Evolutionary conservation across 1,139 yeast species (phyloP).

Genomic region (Sugiyamaella castrensis): DNA sequence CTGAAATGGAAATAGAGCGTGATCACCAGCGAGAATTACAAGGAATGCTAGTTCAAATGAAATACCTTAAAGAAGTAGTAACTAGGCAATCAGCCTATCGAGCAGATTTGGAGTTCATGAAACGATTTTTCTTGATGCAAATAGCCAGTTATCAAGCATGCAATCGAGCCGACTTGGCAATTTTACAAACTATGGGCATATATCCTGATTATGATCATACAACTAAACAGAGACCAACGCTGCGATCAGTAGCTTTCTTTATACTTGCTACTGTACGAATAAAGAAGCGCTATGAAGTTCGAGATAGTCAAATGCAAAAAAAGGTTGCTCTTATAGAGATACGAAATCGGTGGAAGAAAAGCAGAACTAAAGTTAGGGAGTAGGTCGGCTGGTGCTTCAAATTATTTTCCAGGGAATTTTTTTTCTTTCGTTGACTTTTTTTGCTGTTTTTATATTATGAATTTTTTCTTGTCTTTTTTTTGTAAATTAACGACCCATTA

Average conservation of each 20-base stretch:
- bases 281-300: constrained; percentile 31
- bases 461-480: not conserved
- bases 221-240: constrained; percentile 19
- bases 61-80: constrained; percentile 23
- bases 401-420: too few species aligned
- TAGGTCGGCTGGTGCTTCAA: too few species aligned
- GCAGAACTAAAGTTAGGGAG: not conserved
- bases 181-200: constrained; percentile 48
- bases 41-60: constrained; percentile 25
- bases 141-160: constrained; percentile 46
- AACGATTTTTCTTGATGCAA: constrained; percentile 47
- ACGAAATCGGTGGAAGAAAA: constrained; percentile 6
- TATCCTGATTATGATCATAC: constrained; percentile 46
- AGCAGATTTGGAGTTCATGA: constrained; percentile 53
- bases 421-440: too few species aligned
- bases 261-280: constrained; percentile 59
- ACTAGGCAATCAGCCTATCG: constrained; percentile 38
- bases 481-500: not conserved
- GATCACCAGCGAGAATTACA: constrained; percentile 15
- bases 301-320: constrained; percentile 6
- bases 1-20: constrained; percentile 28
- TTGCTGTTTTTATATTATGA: not conserved
- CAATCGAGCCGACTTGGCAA: constrained; percentile 44
- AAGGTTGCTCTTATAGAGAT: constrained; percentile 1
- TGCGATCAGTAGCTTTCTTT: constrained; percentile 45